Evolutionary conservation across 257 asterid species (phyloP), one percentile per base, ranked within the genome.

Genomic region (Lithospermum erythrorhizon): DNA sequence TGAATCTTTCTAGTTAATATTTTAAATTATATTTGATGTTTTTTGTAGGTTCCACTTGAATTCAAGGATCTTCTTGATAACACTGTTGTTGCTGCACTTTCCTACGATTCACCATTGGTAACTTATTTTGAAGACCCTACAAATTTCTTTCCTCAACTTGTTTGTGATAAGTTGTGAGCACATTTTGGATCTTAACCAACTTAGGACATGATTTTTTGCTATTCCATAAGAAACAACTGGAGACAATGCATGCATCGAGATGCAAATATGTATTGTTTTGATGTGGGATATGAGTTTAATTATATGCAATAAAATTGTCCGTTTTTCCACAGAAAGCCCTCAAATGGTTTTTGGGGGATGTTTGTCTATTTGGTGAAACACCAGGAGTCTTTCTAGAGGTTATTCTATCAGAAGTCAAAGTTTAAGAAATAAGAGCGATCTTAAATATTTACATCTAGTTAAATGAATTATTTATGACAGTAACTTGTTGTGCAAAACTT

Each of bases 1-100:
- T 52, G 56, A 52, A 52, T 52, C 22, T 53, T 53, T 53, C 23
- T 14, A 53, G 25, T 53, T 1, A 3, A n/a, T 53, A n/a, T 8
- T 16, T 35, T 45, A 45, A 30, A 14, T 29, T 65, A 55, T 69
- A 59, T 59, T 61, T 32, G 73, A 63, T 47, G 60, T 48, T 61
- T 47, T 55, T 55, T 65, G 72, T 78, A 93, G 98, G 97, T 93
- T 79, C 97, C 98, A 55, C 82, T 69, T 63, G 98, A 89, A 69
- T 81, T 93, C 75, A 89, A 84, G 83, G 89, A 80, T 72, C 94
- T 83, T 72, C 88, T 93, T 69, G 98, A 93, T 80, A 81, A 84
- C 79, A 83, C 97, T 18, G 87, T 89, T 77, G 89, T 93, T 68
- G 81, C 87, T 52, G 87, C 94, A 57, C 79, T 93, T 70, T 81